Evolutionary conservation across 495 filamentous ascomycete genomes (phyloP), one percentile per base, ranked within the genome.

Genomic region (Penicillium crystallinum): DNA sequence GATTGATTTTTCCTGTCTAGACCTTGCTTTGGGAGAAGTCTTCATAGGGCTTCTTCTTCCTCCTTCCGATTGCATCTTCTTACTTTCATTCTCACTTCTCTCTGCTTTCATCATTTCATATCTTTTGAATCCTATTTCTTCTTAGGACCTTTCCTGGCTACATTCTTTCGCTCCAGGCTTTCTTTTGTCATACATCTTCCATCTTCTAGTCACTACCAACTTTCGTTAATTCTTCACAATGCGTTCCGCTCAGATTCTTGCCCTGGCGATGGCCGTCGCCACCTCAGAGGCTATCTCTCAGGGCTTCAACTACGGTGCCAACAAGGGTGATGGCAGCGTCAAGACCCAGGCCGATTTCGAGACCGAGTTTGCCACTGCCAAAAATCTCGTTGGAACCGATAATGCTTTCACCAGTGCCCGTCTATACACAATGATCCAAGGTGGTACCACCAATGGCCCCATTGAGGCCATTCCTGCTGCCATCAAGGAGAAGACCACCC

Each of bases 231-330:
- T 17, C 21, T 52, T 55, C 56, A 74, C 52, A 54, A 68, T 76
- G 57, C 61, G 66, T 46, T 56, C 72, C 34, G 62, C 69, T 30
- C 66, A 67, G 37, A 55, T 75, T 43, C 57, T 77, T 47, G 70
- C 69, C 29, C 64, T 79, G 19, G 74, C 77, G 38, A 63, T 78
- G 53, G 66, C 71, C 34, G 53, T 77, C 38, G 64, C 70, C n/a
- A 52, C 70, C 44, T 56, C 75, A 25, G 63, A 75, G 51, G 77
- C 79, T 46, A 77, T 71, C 54, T 75, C 67, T 58, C 76, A 86
- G 57, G 91, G 91, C 55, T 95, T 95, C 81, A 95, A 93, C 79
- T 89, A 91, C 61, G 90, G 88, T 61, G 67, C 80, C 22, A 80
- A 77, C 59, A 70, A 77, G 69, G 78, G 69, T 29, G 82, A 86